Evolutionary conservation across 768 basidiomycete species (phyloP).

Genomic region (Lactifluus hygrophoroides): DNA sequence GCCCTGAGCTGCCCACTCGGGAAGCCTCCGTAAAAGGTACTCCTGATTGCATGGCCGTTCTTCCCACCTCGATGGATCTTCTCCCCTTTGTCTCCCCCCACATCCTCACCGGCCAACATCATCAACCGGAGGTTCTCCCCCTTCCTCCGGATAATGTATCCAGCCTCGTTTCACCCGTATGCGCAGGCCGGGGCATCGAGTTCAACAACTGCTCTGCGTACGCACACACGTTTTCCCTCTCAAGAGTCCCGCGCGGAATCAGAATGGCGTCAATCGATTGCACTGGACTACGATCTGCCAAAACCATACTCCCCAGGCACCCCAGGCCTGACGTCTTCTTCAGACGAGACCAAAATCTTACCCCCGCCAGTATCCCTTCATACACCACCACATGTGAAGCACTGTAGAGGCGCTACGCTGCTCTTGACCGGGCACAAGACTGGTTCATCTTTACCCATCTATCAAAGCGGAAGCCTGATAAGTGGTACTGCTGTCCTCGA

Average conservation of each 20-base stretch:
- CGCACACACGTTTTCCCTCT: not conserved
- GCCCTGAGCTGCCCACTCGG: not conserved
- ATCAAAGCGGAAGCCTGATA: constrained; percentile 7
- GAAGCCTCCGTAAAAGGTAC: not conserved
- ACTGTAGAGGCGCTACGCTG: not conserved
- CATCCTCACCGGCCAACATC: not conserved
- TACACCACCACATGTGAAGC: constrained; percentile 7
- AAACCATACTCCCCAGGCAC: not conserved
- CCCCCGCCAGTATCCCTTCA: not conserved
- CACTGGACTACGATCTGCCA: not conserved
- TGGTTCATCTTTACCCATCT: not conserved
- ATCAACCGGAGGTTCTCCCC: not conserved
- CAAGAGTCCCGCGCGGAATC: not conserved
- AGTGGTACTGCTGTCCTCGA: constrained; percentile 3
- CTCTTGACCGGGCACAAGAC: constrained; percentile 8
- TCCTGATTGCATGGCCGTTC: too few species aligned
- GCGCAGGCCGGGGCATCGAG: not conserved
- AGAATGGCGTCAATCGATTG: not conserved
- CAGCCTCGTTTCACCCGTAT: not conserved
- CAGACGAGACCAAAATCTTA: not conserved
- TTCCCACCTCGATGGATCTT: not conserved
- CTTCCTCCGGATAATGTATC: not conserved
- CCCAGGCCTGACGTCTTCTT: not conserved
- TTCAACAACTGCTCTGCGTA: not conserved
- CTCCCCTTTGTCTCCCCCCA: too few species aligned